A percentile compares a stretch with the other conserved stretches of the same genome.
These are phyloP conservation scores for Populus tremula DNA, from an alignment of 345 rosid species.

Conservation along the genomic window DNA sequence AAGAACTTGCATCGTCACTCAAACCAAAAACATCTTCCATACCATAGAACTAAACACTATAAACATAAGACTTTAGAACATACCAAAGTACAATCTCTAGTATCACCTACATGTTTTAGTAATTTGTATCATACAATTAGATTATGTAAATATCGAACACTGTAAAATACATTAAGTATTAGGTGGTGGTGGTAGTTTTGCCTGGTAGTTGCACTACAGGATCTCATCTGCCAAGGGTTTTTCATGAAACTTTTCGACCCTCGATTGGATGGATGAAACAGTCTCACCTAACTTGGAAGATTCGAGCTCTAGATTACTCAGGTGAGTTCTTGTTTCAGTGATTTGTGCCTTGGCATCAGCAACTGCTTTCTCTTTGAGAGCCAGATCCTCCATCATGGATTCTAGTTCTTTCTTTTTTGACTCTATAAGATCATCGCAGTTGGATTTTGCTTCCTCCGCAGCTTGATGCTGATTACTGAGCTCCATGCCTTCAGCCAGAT, in stretches of 20 bases:
- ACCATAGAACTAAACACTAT: background rate
- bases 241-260: constrained; percentile 48
- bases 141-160: background rate
- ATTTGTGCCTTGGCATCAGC: constrained; percentile 33
- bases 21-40: background rate
- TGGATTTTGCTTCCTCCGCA: constrained; percentile 39
- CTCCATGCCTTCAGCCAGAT: constrained; percentile 52
- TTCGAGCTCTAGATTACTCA: constrained; percentile 49
- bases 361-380: constrained; percentile 46
- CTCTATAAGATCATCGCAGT: constrained; percentile 37
- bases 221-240: constrained; percentile 52
- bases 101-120: constrained; percentile 5
- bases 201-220: constrained; percentile 28
- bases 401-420: constrained; percentile 49
- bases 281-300: constrained; percentile 34
- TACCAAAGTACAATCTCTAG: background rate
- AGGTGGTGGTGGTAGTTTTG: background rate
- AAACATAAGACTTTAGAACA: background rate
- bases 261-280: constrained; percentile 30
- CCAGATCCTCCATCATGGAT: constrained; percentile 38
- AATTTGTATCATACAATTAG: constrained; percentile 10
- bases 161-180: background rate
- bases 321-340: constrained; percentile 29
- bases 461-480: constrained; percentile 41
- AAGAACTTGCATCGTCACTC: background rate